These are phyloP conservation scores for Physaria fendleri DNA, from an alignment of 345 rosid genomes.

Conservation along the genomic window DNA sequence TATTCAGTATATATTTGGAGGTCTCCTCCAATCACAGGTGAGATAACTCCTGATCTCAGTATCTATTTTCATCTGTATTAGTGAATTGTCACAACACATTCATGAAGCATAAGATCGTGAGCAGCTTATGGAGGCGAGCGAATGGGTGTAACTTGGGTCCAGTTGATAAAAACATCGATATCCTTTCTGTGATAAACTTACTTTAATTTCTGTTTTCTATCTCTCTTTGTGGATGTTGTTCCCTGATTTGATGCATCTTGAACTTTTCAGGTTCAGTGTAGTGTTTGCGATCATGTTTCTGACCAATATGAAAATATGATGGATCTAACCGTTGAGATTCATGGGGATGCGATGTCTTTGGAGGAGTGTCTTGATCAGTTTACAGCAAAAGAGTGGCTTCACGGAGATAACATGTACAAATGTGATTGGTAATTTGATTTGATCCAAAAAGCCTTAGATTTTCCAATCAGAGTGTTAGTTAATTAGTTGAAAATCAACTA, in stretches of 20 bases:
- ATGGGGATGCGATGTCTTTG: slow-evolving; percentile 82
- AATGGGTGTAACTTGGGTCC: not conserved
- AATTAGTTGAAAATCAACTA: not conserved
- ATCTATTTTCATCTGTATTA: not conserved
- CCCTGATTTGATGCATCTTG: not conserved
- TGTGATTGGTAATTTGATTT: slow-evolving; percentile 72
- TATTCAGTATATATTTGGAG: slow-evolving; percentile 89
- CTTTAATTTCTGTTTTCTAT: not conserved
- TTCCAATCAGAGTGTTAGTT: not conserved
- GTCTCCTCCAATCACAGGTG: slow-evolving; percentile 93
- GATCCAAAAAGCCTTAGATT: not conserved
- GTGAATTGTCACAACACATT: not conserved
- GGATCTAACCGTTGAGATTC: slow-evolving; percentile 96
- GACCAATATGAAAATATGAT: slow-evolving; percentile 93
- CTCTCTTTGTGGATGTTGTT: not conserved
- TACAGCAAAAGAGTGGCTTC: slow-evolving; percentile 78
- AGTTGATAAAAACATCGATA: not conserved
- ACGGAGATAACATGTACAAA: slow-evolving; percentile 94
- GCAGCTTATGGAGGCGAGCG: no score
- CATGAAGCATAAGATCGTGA: not conserved
- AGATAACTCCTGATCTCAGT: slow-evolving; percentile 17
- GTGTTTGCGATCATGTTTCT: slow-evolving; percentile 64
- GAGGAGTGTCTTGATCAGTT: slow-evolving; percentile 95
- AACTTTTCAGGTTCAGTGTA: slow-evolving; percentile 61
- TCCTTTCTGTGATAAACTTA: not conserved